Conservation (phyloP, 257 asterid species). For the Solanum dulcamara region DNA sequence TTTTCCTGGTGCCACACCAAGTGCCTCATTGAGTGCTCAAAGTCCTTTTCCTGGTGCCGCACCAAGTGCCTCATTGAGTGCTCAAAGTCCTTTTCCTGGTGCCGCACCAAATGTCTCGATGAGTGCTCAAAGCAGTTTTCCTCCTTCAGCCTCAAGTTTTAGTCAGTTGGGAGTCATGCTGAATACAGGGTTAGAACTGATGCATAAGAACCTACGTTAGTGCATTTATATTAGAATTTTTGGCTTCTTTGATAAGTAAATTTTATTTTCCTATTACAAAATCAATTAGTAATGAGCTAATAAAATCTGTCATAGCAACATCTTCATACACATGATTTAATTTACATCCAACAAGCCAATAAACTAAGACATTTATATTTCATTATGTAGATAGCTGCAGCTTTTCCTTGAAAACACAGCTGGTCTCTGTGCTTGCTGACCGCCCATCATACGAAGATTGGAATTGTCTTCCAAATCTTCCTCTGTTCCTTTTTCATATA, state of each 20-base stretch:
- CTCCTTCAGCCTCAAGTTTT: constrained; percentile 58
- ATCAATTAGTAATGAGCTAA: background rate
- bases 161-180: constrained; percentile 51
- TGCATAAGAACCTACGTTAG: background rate
- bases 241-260: background rate
- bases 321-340: background rate
- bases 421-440: background rate
- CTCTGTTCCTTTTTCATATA: background rate
- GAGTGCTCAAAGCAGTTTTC: constrained; percentile 20
- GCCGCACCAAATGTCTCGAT: constrained; percentile 13
- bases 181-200: constrained; percentile 40
- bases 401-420: background rate
- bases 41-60: constrained; percentile 22
- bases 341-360: background rate
- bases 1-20: constrained; percentile 23
- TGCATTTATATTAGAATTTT: background rate
- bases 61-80: constrained; percentile 16
- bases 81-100: constrained; percentile 26
- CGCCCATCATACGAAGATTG: background rate
- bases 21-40: constrained; percentile 18
- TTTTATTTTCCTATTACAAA: background rate
- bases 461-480: background rate
- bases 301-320: background rate
- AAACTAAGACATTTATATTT: background rate
- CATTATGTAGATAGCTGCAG: background rate